phyloP scores from a whole-genome alignment of 257 asterid species.

The Marsdenia floribunda region DNA sequence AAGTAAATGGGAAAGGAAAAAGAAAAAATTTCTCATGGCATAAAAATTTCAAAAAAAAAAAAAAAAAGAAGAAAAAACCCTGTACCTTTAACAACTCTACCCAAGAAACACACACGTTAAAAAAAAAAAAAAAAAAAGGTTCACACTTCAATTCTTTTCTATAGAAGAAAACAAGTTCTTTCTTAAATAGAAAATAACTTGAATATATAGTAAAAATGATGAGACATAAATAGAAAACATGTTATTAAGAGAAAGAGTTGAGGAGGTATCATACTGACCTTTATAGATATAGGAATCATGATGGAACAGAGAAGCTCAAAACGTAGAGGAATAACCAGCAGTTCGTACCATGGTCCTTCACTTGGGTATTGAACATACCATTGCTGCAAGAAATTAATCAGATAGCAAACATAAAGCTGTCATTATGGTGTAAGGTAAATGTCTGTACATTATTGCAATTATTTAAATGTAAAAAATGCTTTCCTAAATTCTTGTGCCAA shows the following conservation, averaged over 20 bases:
- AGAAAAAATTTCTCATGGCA: neutral
- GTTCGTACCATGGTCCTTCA: constrained; percentile 99
- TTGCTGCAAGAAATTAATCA: constrained; percentile 51
- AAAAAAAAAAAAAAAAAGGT: neutral
- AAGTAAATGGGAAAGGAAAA: neutral
- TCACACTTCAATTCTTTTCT: neutral
- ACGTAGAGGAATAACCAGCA: constrained; percentile 92
- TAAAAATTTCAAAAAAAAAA: neutral
- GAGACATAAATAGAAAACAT: constrained; percentile 9
- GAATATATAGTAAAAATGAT: neutral
- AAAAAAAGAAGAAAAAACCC: neutral
- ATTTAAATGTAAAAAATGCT: neutral
- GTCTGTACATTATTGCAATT: neutral
- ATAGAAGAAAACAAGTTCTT: neutral
- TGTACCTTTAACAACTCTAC: neutral
- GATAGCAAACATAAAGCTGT: constrained; percentile 10
- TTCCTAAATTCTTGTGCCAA: neutral
- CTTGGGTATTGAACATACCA: constrained; percentile 94
- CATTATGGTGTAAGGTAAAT: neutral
- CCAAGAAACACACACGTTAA: neutral
- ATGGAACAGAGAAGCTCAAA: constrained; percentile 99
- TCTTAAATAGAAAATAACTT: neutral
- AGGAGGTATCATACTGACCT: constrained; percentile 45
- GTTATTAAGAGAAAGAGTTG: constrained; percentile 1
- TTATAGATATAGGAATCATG: constrained; percentile 98